Conservation (phyloP, 1,284 basidiomycete species). For the Fistulinella cinereoalba region DNA sequence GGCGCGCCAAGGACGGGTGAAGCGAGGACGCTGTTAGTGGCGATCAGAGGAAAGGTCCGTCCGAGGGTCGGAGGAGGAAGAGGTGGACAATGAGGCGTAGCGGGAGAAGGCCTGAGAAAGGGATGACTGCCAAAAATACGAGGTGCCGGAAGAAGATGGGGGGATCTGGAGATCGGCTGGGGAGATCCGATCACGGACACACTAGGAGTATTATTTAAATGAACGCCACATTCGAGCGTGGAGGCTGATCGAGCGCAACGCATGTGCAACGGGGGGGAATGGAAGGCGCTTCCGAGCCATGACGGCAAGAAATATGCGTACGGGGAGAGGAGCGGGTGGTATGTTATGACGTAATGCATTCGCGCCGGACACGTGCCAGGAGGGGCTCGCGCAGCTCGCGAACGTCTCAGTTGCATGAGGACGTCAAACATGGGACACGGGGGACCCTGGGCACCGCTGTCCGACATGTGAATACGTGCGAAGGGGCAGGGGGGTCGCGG, state of each 20-base stretch:
- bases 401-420: conserved; percentile 25
- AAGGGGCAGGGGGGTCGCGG: conserved; percentile 13
- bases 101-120: conserved; percentile 3
- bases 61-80: conserved; percentile 10
- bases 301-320: conserved; percentile 1
- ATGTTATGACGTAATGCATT: conserved; percentile 27
- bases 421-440: conserved; percentile 13
- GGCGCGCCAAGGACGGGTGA: background rate
- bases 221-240: conserved; percentile 5
- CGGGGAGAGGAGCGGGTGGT: conserved; percentile 6
- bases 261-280: conserved; percentile 1
- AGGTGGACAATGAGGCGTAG: conserved; percentile 9
- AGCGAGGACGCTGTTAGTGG: background rate
- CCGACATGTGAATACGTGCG: conserved; percentile 27
- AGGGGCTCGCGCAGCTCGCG: background rate
- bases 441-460: conserved; percentile 10
- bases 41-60: conserved; percentile 13
- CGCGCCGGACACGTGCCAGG: too few relatives aligned
- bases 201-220: background rate
- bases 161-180: background rate
- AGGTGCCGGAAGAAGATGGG: background rate
- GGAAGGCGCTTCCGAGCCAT: conserved; percentile 18
- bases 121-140: conserved; percentile 10
- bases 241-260: background rate
- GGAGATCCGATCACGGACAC: conserved; percentile 11